Evolutionary conservation across 768 basidiomycete genomes (phyloP).

Genomic region (Trametes punicea): DNA sequence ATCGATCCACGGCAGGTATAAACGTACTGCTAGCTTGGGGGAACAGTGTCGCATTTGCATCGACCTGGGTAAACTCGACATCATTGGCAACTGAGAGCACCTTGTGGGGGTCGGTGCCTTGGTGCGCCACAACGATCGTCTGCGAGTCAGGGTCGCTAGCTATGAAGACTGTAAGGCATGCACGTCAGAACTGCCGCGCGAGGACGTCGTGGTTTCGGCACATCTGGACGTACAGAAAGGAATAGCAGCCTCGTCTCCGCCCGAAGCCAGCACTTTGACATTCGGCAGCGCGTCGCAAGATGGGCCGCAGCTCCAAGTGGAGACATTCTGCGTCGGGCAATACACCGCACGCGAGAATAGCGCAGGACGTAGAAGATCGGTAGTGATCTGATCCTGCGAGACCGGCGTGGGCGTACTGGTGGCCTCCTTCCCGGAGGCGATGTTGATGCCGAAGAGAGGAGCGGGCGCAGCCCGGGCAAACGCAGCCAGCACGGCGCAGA

Average conservation of each 20-base stretch:
- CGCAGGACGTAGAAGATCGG: conserved; percentile 23
- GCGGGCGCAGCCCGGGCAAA: conserved; percentile 17
- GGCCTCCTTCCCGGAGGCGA: conserved; percentile 13
- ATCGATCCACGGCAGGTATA: background rate
- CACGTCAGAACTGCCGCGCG: background rate
- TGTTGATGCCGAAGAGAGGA: conserved; percentile 23
- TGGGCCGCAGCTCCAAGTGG: conserved; percentile 26
- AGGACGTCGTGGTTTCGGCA: background rate
- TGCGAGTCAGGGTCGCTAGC: conserved; percentile 34
- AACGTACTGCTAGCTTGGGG: conserved; percentile 21
- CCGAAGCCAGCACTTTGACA: conserved; percentile 24
- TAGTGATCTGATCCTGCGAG: conserved; percentile 22
- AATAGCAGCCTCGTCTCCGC: conserved; percentile 24
- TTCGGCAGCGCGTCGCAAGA: conserved; percentile 26
- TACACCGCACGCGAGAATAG: conserved; percentile 27
- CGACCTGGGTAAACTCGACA: conserved; percentile 22
- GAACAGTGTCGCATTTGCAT: conserved; percentile 41
- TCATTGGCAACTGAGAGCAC: conserved; percentile 28
- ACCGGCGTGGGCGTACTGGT: conserved; percentile 10
- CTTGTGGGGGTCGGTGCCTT: conserved; percentile 34
- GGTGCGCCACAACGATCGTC: conserved; percentile 36
- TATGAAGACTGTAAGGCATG: conserved; percentile 22
- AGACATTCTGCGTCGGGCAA: conserved; percentile 23
- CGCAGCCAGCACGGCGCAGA: conserved; percentile 14
- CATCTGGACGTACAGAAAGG: conserved; percentile 18